Evolutionary conservation across 208 protist genomes (phyloP).

Genomic region (Crithidia sp.): DNA sequence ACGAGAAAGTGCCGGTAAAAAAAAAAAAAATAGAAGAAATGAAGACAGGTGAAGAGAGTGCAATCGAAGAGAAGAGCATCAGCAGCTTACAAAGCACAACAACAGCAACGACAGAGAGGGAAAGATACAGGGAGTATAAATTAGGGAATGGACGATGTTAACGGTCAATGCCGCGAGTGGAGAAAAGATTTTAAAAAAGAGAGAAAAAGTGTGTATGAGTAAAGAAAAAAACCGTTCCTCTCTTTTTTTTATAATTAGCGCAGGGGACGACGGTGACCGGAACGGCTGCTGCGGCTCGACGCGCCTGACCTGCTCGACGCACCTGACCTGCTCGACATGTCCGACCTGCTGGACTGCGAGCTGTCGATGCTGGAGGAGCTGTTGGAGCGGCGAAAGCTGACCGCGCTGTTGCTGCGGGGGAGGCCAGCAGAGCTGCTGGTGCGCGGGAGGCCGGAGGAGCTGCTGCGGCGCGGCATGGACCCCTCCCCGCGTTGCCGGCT

Average conservation of each 20-base stretch:
- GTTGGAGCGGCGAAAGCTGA: background rate
- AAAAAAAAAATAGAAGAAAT: background rate
- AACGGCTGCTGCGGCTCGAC: constrained; percentile 1
- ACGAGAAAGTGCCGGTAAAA: background rate
- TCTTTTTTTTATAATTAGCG: background rate
- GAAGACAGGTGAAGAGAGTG: background rate
- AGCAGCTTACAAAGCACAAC: background rate
- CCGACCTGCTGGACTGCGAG: background rate
- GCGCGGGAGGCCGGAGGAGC: background rate
- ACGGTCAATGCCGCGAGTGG: background rate
- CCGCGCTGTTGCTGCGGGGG: background rate
- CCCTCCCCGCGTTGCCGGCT: constrained; percentile 2
- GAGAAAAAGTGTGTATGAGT: background rate
- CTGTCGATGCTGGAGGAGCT: background rate
- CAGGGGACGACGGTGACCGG: background rate
- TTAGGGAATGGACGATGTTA: constrained; percentile 1
- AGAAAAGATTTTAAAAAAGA: background rate
- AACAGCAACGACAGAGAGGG: background rate
- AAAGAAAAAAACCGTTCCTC: background rate
- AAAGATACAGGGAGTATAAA: background rate
- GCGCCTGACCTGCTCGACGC: background rate
- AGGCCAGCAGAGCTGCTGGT: background rate
- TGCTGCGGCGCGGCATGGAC: constrained; percentile 10
- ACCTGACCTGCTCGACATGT: background rate
- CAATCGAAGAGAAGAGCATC: background rate